Base-by-base conservation (phyloP, 2,329 filamentous ascomycete species). In the Mariannaea sp. region DNA sequence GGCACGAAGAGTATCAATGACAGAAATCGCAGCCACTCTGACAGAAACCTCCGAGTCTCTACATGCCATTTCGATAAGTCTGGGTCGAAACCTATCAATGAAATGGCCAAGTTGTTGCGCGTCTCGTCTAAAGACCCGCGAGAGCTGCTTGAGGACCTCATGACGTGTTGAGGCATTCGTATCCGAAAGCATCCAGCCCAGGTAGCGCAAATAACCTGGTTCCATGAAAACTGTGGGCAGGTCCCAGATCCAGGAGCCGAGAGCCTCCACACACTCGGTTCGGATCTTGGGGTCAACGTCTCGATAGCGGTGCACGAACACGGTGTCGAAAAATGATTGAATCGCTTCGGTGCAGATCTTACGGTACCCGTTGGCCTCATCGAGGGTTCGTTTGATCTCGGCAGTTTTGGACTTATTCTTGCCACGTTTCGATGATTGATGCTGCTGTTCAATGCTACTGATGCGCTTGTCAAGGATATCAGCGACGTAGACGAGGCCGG, bases 161-260 rank as follows among this genome's bases (percentile, higher is more conserved):
- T 87, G 81, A 48, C 94, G 84, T 17, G 90, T 92, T 7, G 85
- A 75, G 1, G 86, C 79, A 55, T 86, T 81, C 3, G 86, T 81
- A 69, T 99, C 94, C 4, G 92, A 96, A 24, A 99, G 80, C 67
- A 96, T 87, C 94, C 94, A 99, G 46, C 94, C 94, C 5, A 99
- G 79, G 67, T 99, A 99, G 56, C 94, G 87, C 44, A 99, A 77
- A 73, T 96, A 96, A 62, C 88, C 82, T 2, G 91, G 91, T 60
- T 97, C 90, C 71, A 97, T 90, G 73, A 96, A 99, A 39, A 90
- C 82, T 40, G 91, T 90, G 2, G 92, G 90, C 45, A 96, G 84
- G 9, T 83, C 83, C 69, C 86, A 82, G 62, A 97, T 95, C 94
- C 94, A 99, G 33, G 86, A 82, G 22, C 92, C 92, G 7, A 99